Percentiles rank a stretch among this genome's conserved stretches.
Conservation (phyloP, 108 stramenopile species). For the Skeletonema grethae region DNA sequence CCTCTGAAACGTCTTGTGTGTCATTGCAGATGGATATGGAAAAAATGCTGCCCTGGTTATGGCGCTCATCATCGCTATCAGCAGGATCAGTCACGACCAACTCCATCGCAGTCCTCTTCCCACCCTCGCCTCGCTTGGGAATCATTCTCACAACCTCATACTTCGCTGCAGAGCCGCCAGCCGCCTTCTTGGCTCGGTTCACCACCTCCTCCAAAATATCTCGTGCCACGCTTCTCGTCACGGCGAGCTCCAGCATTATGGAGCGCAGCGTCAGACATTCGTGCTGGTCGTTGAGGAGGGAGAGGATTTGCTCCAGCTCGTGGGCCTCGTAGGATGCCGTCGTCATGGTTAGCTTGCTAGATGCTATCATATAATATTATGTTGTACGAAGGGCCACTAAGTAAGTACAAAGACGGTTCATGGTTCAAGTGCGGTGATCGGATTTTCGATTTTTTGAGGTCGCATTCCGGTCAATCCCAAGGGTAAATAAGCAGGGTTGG, state of each 20-base stretch:
- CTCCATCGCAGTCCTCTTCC: constrained; percentile 8
- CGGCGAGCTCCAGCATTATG: constrained; percentile 26
- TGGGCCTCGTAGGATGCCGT: constrained; percentile 23
- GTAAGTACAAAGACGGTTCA: no score
- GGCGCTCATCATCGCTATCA: not conserved
- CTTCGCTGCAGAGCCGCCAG: not conserved
- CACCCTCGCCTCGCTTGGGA: not conserved
- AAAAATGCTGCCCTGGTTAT: constrained; percentile 12
- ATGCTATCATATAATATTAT: no score
- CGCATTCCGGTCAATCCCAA: no score
- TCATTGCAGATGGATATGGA: constrained; percentile 4
- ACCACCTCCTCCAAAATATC: constrained; percentile 12
- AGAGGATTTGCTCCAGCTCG: constrained; percentile 25
- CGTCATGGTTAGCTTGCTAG: not conserved
- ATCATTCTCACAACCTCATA: constrained; percentile 13
- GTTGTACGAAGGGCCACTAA: no score
- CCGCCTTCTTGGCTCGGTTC: not conserved
- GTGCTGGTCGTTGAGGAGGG: constrained; percentile 12
- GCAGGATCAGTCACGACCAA: constrained; percentile 1
- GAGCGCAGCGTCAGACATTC: constrained; percentile 6
- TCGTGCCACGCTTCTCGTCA: constrained; percentile 16
- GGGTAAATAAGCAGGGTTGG: no score
- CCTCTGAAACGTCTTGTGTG: not conserved
- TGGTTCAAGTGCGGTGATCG: no score
- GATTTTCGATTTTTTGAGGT: no score